Conservation (phyloP, 164 flowering plant genomes). For the Aristolochia californica region DNA sequence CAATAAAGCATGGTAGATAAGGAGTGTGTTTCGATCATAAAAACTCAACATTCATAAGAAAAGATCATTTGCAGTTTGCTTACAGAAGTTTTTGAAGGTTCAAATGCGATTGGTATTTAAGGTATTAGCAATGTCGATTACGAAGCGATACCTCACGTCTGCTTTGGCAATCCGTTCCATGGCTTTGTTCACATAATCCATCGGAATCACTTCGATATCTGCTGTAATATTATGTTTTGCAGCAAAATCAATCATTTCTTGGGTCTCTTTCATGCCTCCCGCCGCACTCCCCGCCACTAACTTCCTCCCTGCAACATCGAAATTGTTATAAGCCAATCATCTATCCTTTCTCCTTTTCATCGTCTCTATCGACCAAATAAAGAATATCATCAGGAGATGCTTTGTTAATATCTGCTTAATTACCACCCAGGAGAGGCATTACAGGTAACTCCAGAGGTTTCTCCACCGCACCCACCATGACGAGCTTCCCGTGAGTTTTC, state of each 20-base stretch:
- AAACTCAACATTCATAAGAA: no score
- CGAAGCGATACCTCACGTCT: constrained; percentile 47
- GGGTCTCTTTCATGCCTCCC: constrained; percentile 58
- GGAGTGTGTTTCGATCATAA: no score
- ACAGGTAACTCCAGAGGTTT: constrained; percentile 38
- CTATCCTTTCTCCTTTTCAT: no score
- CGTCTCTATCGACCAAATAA: no score
- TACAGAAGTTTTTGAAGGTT: no score
- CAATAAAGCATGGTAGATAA: no score
- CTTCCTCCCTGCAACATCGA: constrained; percentile 34
- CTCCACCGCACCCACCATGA: constrained; percentile 33
- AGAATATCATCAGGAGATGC: no score
- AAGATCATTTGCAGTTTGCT: no score
- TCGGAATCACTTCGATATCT: constrained; percentile 38
- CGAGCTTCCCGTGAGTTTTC: constrained; percentile 27
- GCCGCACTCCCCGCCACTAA: constrained; percentile 28
- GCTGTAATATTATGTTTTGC: constrained; percentile 35
- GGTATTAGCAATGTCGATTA: constrained; percentile 25
- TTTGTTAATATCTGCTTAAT: neutral
- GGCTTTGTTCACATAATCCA: constrained; percentile 41
- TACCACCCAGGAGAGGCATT: constrained; percentile 35
- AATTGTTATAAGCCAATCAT: no score
- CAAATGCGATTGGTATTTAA: no score
- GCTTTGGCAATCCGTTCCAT: constrained; percentile 34
- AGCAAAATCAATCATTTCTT: constrained; percentile 55